Percentiles rank a stretch among this genome's conserved stretches.
phyloP scores from a whole-genome alignment of 306 rosid genomes.

The Carpinus fangiana region DNA sequence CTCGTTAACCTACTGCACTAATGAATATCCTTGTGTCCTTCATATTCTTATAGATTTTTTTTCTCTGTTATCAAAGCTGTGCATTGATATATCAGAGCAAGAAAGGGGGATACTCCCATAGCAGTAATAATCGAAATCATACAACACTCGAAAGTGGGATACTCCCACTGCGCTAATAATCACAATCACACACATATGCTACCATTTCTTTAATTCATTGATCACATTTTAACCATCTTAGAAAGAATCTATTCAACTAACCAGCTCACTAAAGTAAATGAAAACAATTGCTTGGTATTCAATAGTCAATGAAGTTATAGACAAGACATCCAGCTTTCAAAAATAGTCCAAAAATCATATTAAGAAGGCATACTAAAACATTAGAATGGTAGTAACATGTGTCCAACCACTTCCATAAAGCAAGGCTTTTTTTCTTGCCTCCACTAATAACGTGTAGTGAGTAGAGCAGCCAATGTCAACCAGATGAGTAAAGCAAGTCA shows the following conservation, averaged over 20 bases:
- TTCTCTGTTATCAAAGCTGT: background rate
- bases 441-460: no score
- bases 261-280: background rate
- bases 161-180: background rate
- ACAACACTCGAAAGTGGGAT: no score
- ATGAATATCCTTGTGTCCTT: background rate
- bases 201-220: background rate
- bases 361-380: no score
- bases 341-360: no score
- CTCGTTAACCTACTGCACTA: no score
- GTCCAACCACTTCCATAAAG: no score
- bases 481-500: no score
- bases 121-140: no score
- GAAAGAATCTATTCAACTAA: background rate
- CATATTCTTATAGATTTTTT: background rate
- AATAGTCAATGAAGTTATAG: background rate
- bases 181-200: background rate
- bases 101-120: no score
- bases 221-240: background rate
- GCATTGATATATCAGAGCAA: background rate
- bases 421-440: no score
- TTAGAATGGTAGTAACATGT: no score
- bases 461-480: no score
- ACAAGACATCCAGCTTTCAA: background rate
- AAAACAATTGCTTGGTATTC: background rate